Evolutionary conservation across 306 rosid species (phyloP).

Genomic region (Fragaria iinumae): DNA sequence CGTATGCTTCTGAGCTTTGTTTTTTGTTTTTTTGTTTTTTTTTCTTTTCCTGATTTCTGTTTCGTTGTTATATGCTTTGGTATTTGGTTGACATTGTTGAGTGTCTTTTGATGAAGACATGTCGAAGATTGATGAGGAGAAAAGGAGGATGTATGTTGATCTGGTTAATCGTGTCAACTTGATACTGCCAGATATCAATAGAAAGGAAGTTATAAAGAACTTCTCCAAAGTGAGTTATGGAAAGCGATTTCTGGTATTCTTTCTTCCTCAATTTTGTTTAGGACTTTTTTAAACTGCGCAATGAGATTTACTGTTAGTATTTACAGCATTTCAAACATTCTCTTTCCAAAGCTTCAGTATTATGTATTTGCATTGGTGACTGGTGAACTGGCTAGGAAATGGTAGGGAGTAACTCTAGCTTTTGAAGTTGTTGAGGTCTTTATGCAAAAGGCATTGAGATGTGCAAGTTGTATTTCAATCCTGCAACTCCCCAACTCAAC

Average conservation of each 20-base stretch:
- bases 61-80: conserved; percentile 34
- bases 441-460: background rate
- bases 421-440: background rate
- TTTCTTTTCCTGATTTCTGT: background rate
- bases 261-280: too few relatives aligned
- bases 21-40: background rate
- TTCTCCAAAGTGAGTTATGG: conserved; percentile 61
- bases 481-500: background rate
- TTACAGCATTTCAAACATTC: background rate
- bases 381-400: background rate
- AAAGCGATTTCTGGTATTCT: background rate
- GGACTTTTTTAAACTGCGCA: background rate
- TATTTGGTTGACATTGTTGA: conserved; percentile 31
- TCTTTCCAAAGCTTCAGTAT: conserved; percentile 2
- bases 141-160: conserved; percentile 68
- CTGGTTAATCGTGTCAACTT: conserved; percentile 76
- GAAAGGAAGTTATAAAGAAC: conserved; percentile 64
- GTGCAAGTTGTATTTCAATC: background rate
- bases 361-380: background rate
- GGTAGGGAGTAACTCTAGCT: background rate
- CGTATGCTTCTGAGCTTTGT: conserved; percentile 60
- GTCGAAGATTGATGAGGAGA: conserved; percentile 65
- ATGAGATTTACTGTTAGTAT: background rate
- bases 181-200: conserved; percentile 69
- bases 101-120: conserved; percentile 51